Evolutionary conservation across 805 yeast genomes (phyloP).

Genomic region (Candida methanosorbosa): DNA sequence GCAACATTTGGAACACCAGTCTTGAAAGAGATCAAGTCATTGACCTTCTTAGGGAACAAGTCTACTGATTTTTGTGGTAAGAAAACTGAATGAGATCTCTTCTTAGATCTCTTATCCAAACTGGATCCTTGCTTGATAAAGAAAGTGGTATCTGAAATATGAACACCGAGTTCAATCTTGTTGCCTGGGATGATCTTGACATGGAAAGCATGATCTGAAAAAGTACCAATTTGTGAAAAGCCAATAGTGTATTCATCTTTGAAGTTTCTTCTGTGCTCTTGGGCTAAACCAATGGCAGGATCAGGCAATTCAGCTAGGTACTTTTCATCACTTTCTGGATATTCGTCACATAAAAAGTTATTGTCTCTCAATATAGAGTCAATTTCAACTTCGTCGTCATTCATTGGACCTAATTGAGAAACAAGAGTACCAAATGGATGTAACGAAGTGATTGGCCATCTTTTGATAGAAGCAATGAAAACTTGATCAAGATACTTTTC

Average conservation of each 20-base stretch:
- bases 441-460: slow-evolving; percentile 98
- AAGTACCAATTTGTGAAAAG: slow-evolving; percentile 45
- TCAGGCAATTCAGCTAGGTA: slow-evolving; percentile 32
- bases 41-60: slow-evolving; percentile 60
- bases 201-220: slow-evolving; percentile 75
- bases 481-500: slow-evolving; percentile 72
- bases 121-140: slow-evolving; percentile 65
- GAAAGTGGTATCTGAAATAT: slow-evolving; percentile 71
- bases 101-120: slow-evolving; percentile 82
- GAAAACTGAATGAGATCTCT: slow-evolving; percentile 82
- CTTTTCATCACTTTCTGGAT: slow-evolving; percentile 35
- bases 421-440: slow-evolving; percentile 96
- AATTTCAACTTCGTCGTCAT: slow-evolving; percentile 69
- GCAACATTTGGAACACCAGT: slow-evolving; percentile 56
- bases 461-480: slow-evolving; percentile 90
- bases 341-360: slow-evolving; percentile 75
- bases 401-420: slow-evolving; percentile 75
- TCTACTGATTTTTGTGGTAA: slow-evolving; percentile 69
- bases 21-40: slow-evolving; percentile 50
- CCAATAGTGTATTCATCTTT: slow-evolving; percentile 56
- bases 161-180: slow-evolving; percentile 76
- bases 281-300: slow-evolving; percentile 22
- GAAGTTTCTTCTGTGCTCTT: slow-evolving; percentile 41
- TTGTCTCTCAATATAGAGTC: slow-evolving; percentile 86
- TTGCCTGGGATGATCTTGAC: slow-evolving; percentile 54